Conservation (phyloP, 768 basidiomycete genomes). For the Boletus huronensis region DNA sequence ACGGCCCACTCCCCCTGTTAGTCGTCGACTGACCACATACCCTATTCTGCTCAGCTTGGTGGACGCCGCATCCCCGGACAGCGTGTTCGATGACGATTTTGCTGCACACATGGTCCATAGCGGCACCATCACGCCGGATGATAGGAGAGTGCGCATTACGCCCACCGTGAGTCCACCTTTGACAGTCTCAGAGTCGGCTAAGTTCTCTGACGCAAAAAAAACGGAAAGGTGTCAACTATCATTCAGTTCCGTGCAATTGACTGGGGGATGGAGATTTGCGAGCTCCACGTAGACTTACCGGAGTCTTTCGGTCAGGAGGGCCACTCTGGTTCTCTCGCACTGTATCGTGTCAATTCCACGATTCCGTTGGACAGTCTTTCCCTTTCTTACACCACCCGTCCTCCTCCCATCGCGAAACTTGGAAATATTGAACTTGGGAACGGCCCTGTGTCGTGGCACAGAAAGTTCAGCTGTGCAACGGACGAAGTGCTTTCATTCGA, state of each 20-base stretch:
- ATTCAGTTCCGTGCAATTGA: conserved; percentile 15
- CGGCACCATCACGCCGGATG: conserved; percentile 8
- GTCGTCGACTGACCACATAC: conserved; percentile 2
- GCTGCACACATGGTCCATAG: conserved; percentile 4
- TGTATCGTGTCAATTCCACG: conserved; percentile 9
- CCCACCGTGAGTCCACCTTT: conserved; percentile 3
- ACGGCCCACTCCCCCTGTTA: conserved; percentile 1
- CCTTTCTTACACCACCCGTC: conserved; percentile 11
- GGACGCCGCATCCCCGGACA: conserved; percentile 5
- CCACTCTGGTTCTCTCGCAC: conserved; percentile 2
- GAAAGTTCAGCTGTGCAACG: conserved; percentile 4
- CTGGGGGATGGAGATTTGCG: conserved; percentile 16
- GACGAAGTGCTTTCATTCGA: conserved; percentile 16
- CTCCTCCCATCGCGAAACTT: conserved; percentile 1
- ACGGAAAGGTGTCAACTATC: conserved; percentile 9
- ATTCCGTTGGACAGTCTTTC: conserved; percentile 3
- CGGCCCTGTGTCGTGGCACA: conserved; percentile 5
- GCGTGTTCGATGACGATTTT: conserved; percentile 8
- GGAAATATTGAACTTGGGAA: background rate
- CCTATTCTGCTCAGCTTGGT: conserved; percentile 9
- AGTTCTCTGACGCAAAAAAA: background rate
- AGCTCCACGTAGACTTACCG: conserved; percentile 9
- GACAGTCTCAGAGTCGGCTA: background rate
- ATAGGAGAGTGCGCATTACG: conserved; percentile 4
- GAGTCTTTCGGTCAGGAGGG: background rate